Evolutionary conservation across 371 early-diverging fungal species (phyloP).

Genomic region (Saksenaea vasiformis): DNA sequence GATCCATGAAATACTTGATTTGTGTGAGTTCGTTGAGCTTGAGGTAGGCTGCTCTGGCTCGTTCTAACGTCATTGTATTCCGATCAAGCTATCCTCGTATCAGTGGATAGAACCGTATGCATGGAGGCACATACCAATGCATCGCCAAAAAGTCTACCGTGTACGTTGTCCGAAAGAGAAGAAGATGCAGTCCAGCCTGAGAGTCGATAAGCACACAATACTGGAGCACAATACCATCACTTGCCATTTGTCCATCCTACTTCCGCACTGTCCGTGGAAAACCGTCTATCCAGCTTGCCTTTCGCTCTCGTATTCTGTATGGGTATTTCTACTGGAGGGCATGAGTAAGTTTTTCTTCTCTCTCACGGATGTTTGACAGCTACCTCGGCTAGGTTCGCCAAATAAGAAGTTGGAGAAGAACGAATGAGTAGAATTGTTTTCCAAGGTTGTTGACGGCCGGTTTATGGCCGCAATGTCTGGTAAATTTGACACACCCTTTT

Average conservation of each 20-base stretch:
- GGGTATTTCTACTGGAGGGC: not conserved
- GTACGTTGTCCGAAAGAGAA: constrained; percentile 21
- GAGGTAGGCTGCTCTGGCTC: constrained; percentile 24
- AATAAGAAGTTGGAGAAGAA: constrained; percentile 30
- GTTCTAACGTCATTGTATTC: constrained; percentile 19
- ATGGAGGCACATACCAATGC: constrained; percentile 15
- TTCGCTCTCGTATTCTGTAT: constrained; percentile 8
- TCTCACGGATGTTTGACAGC: not conserved
- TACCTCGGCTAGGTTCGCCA: constrained; percentile 20
- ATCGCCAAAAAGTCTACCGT: constrained; percentile 28
- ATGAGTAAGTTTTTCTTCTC: constrained; percentile 1
- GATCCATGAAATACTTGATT: constrained; percentile 9
- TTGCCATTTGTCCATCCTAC: constrained; percentile 20
- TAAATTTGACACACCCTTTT: not conserved
- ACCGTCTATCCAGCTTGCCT: constrained; percentile 12
- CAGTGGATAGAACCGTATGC: not conserved
- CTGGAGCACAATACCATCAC: not conserved
- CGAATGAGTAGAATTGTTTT: constrained; percentile 9
- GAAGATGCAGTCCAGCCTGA: constrained; percentile 32
- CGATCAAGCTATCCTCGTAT: constrained; percentile 23
- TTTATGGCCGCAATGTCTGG: not conserved
- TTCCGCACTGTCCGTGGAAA: constrained; percentile 14
- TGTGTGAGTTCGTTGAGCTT: constrained; percentile 23
- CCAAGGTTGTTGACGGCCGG: not conserved
- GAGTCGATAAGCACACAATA: not conserved